phyloP scores from a whole-genome alignment of 805 yeast genomes.

The Priceomyces castillae region DNA sequence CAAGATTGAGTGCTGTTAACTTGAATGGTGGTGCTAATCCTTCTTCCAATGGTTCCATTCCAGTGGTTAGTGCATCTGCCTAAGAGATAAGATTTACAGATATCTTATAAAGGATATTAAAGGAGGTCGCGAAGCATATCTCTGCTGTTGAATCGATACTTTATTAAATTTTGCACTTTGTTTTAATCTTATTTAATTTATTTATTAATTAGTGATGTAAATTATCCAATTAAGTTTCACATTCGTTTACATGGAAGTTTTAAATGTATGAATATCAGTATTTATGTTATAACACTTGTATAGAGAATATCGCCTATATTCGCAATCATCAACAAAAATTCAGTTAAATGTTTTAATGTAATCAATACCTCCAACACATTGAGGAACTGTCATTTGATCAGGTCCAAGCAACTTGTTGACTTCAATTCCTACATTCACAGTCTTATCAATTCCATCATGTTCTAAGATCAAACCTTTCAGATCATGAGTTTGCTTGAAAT shows the following conservation, averaged over 20 bases:
- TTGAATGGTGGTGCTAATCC: slow-evolving; percentile 11
- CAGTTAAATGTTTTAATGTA: slow-evolving; percentile 41
- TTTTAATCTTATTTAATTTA: not conserved
- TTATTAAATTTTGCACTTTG: not conserved
- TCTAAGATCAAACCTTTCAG: slow-evolving; percentile 72
- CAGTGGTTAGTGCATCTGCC: slow-evolving; percentile 24
- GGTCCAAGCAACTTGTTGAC: slow-evolving; percentile 53
- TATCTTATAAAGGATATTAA: not conserved
- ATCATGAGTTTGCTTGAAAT: slow-evolving; percentile 42
- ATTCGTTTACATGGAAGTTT: not conserved
- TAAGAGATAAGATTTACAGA: slow-evolving; percentile 6
- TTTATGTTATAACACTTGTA: too few relatives aligned
- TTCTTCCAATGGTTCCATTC: slow-evolving; percentile 9
- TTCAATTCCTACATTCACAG: slow-evolving; percentile 68
- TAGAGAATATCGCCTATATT: too few relatives aligned
- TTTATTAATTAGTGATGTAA: not conserved
- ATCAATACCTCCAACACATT: slow-evolving; percentile 68
- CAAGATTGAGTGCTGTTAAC: slow-evolving; percentile 11
- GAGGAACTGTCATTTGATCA: slow-evolving; percentile 72
- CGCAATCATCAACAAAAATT: too few relatives aligned
- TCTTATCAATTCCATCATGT: slow-evolving; percentile 70
- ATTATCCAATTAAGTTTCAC: not conserved
- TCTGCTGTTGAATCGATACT: not conserved
- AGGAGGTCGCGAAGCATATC: not conserved
- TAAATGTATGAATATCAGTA: not conserved